Evolutionary conservation across 2,329 filamentous ascomycete species (phyloP).

Genomic region (Fusarium sp.): DNA sequence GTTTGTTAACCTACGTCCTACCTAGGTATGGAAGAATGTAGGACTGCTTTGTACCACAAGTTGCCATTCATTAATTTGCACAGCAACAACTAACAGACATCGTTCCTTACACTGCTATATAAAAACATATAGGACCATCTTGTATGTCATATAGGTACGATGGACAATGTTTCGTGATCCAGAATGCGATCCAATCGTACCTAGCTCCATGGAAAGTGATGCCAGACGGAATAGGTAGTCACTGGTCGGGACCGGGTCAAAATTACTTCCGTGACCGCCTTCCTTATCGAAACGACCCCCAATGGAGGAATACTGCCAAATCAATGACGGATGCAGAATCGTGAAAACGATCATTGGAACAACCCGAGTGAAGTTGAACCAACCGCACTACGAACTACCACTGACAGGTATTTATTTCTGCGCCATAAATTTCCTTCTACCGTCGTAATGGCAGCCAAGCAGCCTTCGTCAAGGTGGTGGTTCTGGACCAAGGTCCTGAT

Average conservation of each 20-base stretch:
- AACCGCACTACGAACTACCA: neutral
- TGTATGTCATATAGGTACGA: neutral
- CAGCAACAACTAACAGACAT: neutral
- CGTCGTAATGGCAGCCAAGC: slow-evolving; percentile 53
- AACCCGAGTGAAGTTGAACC: slow-evolving; percentile 7
- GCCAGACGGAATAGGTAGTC: neutral
- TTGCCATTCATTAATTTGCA: neutral
- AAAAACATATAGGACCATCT: neutral
- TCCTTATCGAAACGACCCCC: slow-evolving; percentile 18
- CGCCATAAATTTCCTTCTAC: neutral
- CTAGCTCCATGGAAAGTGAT: neutral
- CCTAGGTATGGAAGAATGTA: neutral
- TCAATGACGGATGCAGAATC: slow-evolving; percentile 48
- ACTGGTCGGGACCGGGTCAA: slow-evolving; percentile 24
- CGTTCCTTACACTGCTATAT: neutral
- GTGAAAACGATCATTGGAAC: slow-evolving; percentile 46
- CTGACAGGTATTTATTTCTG: neutral
- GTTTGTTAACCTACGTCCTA: neutral
- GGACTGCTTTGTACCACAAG: neutral
- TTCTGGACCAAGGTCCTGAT: slow-evolving; percentile 76
- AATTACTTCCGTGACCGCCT: slow-evolving; percentile 41
- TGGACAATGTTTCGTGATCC: neutral
- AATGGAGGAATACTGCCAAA: slow-evolving; percentile 42
- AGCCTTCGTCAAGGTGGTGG: slow-evolving; percentile 62
- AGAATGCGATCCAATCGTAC: neutral